Conservation (phyloP, 2,329 filamentous ascomycete species). For the Lachnellula subtilissima region DNA sequence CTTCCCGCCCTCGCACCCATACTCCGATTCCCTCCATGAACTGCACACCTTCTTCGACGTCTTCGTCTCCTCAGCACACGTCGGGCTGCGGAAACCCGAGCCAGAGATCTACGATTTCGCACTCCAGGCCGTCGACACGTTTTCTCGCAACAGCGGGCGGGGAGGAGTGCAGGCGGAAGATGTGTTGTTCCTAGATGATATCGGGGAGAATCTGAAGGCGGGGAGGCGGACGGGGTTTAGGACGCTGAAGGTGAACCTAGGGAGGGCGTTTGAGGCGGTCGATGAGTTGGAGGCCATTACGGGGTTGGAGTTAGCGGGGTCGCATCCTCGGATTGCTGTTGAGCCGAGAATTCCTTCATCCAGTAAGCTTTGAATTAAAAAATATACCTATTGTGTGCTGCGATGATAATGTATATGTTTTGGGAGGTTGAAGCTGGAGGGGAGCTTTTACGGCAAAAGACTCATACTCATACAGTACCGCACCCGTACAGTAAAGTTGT, state of each 20-base stretch:
- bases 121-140: conserved; percentile 59
- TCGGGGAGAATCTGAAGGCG: conserved; percentile 85
- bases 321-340: conserved; percentile 25
- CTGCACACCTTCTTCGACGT: conserved; percentile 66
- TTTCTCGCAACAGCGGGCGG: conserved; percentile 50
- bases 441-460: too few relatives aligned
- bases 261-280: conserved; percentile 74
- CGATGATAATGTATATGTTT: too few relatives aligned
- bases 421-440: too few relatives aligned
- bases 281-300: conserved; percentile 72
- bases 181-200: conserved; percentile 79
- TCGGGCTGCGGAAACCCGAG: conserved; percentile 84
- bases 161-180: conserved; percentile 57
- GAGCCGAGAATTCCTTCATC: conserved; percentile 6
- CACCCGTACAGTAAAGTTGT: too few relatives aligned
- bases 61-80: conserved; percentile 80
- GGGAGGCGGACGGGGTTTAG: conserved; percentile 69
- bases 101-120: conserved; percentile 74
- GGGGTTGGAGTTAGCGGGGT: conserved; percentile 52
- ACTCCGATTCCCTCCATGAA: conserved; percentile 42
- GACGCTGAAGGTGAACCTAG: conserved; percentile 81
- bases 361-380: not conserved
- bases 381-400: too few relatives aligned
- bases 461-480: too few relatives aligned
- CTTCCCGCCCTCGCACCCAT: conserved; percentile 70